These are phyloP conservation scores for Metschnikowia colocasiae DNA, from an alignment of 805 yeast species.

Conservation along the genomic window DNA sequence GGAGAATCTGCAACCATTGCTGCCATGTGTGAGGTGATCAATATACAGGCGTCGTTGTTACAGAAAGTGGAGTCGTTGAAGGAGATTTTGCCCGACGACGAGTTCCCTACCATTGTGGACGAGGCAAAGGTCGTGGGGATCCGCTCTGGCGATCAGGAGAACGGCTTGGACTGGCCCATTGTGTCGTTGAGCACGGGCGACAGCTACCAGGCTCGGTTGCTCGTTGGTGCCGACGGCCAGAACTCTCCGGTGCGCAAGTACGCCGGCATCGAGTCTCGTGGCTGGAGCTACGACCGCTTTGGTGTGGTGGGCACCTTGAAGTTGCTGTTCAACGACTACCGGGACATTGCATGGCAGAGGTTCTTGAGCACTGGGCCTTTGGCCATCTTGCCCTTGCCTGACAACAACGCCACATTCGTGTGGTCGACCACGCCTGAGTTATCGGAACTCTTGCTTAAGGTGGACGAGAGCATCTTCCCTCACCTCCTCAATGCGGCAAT, in stretches of 20 bases:
- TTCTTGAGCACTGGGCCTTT: slow-evolving; percentile 89
- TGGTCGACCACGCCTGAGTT: slow-evolving; percentile 86
- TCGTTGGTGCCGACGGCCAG: slow-evolving; percentile 94
- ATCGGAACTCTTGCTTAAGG: slow-evolving; percentile 56
- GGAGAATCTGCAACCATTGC: slow-evolving; percentile 40
- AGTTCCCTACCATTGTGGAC: slow-evolving; percentile 47
- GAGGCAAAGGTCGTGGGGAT: slow-evolving; percentile 65
- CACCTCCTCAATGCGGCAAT: slow-evolving; percentile 81
- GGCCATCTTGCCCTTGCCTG: slow-evolving; percentile 87
- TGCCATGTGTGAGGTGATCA: slow-evolving; percentile 84
- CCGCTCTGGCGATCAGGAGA: slow-evolving; percentile 17
- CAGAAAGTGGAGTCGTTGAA: slow-evolving; percentile 39
- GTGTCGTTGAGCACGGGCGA: slow-evolving; percentile 67
- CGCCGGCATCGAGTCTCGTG: slow-evolving; percentile 79
- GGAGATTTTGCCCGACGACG: slow-evolving; percentile 18
- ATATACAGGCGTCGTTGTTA: slow-evolving; percentile 73
- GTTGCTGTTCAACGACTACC: slow-evolving; percentile 65
- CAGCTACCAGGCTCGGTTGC: slow-evolving; percentile 59
- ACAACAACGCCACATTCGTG: slow-evolving; percentile 82
- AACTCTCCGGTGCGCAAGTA: slow-evolving; percentile 87
- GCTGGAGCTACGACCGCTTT: slow-evolving; percentile 85
- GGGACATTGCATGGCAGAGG: slow-evolving; percentile 86
- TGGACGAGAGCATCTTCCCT: slow-evolving; percentile 61
- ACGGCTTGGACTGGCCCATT: slow-evolving; percentile 66
- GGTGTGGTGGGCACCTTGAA: slow-evolving; percentile 92